A percentile compares a stretch with the other conserved stretches of the same genome.
phyloP scores from a whole-genome alignment of 257 asterid species.

The Anisodus acutangulus region DNA sequence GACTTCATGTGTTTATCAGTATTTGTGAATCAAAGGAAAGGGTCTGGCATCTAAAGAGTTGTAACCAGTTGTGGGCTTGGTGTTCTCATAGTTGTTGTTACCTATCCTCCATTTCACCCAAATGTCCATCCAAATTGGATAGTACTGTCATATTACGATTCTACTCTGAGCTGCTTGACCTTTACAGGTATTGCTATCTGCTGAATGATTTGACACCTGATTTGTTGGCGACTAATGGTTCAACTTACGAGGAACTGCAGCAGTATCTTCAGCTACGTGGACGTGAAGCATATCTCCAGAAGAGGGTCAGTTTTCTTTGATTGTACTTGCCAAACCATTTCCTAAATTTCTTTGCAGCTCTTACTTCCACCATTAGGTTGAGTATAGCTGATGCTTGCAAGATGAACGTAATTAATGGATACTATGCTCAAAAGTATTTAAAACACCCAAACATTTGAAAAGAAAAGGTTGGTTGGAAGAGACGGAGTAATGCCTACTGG shows the following conservation, averaged over 20 bases:
- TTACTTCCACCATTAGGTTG: not conserved
- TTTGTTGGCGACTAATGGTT: constrained; percentile 37
- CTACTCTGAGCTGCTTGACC: not conserved
- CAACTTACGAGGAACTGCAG: constrained; percentile 44
- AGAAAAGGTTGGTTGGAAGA: constrained; percentile 18
- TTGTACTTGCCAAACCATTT: constrained; percentile 27
- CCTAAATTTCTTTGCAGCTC: not conserved
- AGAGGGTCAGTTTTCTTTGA: constrained; percentile 63
- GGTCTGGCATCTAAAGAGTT: not conserved
- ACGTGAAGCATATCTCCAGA: constrained; percentile 81
- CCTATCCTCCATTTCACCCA: not conserved
- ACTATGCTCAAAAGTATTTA: not conserved
- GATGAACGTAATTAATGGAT: constrained; percentile 6
- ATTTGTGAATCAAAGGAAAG: constrained; percentile 9
- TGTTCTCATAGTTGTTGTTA: not conserved
- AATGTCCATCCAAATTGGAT: not conserved
- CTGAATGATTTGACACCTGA: constrained; percentile 49
- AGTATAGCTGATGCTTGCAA: constrained; percentile 22
- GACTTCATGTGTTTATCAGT: not conserved
- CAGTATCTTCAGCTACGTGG: constrained; percentile 55
- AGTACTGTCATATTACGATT: not conserved
- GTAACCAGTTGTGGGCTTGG: not conserved
- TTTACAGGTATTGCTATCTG: constrained; percentile 50
- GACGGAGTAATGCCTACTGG: constrained; percentile 20
- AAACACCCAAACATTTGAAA: not conserved